Conservation (phyloP, 2,329 filamentous ascomycete species). For the Fusarium praegraminearum region DNA sequence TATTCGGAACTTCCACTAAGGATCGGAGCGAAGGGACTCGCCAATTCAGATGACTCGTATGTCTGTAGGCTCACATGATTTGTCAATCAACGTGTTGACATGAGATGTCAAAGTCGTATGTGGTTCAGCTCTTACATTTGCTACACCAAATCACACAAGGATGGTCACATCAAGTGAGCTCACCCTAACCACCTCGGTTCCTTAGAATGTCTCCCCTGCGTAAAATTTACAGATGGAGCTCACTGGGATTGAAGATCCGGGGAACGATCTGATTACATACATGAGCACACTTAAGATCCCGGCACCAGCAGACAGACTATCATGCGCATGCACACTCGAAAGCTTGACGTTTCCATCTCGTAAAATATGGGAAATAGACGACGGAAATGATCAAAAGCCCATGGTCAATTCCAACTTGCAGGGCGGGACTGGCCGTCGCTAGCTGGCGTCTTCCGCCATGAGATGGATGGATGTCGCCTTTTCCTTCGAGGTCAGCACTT, state of each 20-base stretch:
- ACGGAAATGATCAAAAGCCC: neutral
- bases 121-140: neutral
- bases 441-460: constrained; percentile 6
- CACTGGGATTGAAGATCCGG: constrained; percentile 4
- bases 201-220: neutral
- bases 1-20: neutral
- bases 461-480: neutral
- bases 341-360: constrained; percentile 7
- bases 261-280: constrained; percentile 7
- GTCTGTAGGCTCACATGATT: neutral
- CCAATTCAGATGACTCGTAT: neutral
- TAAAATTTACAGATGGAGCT: neutral
- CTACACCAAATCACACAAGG: neutral
- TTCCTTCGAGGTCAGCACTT: neutral
- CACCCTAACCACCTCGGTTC: neutral
- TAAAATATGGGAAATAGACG: constrained; percentile 19
- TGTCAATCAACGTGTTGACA: neutral
- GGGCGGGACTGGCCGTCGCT: constrained; percentile 37
- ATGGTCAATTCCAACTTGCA: neutral
- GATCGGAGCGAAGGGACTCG: neutral
- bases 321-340: neutral
- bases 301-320: neutral
- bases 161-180: neutral
- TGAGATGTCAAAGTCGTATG: neutral
- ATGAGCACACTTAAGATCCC: neutral